These are phyloP conservation scores for Naematelia aurantialba DNA, from an alignment of 768 basidiomycete species.

Conservation along the genomic window DNA sequence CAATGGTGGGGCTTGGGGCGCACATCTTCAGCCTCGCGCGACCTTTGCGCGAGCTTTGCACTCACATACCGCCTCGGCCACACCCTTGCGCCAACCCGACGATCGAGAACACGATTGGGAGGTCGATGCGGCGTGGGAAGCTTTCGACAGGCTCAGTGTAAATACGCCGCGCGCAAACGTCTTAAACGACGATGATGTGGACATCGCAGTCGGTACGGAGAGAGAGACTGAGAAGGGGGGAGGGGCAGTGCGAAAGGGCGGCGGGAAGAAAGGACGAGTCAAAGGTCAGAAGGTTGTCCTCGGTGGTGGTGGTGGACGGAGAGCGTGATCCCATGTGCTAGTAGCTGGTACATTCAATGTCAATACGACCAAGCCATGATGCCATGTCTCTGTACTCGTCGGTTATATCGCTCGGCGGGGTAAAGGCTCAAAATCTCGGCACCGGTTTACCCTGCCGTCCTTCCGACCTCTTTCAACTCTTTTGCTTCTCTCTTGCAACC, in stretches of 20 bases:
- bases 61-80: slow-evolving; percentile 20
- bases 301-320: slow-evolving; percentile 14
- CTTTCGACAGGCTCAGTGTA: slow-evolving; percentile 17
- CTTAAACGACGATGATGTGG: slow-evolving; percentile 5
- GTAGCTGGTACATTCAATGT: neutral
- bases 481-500: neutral
- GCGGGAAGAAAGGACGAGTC: slow-evolving; percentile 14
- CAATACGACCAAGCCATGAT: no score
- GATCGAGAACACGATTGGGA: slow-evolving; percentile 28
- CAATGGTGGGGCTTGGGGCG: slow-evolving; percentile 7
- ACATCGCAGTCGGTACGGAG: neutral
- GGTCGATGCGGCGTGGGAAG: slow-evolving; percentile 40
- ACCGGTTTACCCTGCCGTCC: neutral
- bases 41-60: slow-evolving; percentile 26
- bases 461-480: no score
- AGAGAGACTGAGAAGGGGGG: slow-evolving; percentile 28
- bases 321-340: neutral
- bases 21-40: slow-evolving; percentile 12
- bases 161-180: slow-evolving; percentile 15
- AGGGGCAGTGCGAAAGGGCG: slow-evolving; percentile 6
- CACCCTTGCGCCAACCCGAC: neutral
- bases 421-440: neutral
- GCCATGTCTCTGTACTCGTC: no score
- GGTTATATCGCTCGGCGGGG: no score
- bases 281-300: slow-evolving; percentile 26